Evolutionary conservation across 352 stramenopile genomes (phyloP), one percentile per base, ranked within the genome.

Genomic region (Pythium oligandrum): DNA sequence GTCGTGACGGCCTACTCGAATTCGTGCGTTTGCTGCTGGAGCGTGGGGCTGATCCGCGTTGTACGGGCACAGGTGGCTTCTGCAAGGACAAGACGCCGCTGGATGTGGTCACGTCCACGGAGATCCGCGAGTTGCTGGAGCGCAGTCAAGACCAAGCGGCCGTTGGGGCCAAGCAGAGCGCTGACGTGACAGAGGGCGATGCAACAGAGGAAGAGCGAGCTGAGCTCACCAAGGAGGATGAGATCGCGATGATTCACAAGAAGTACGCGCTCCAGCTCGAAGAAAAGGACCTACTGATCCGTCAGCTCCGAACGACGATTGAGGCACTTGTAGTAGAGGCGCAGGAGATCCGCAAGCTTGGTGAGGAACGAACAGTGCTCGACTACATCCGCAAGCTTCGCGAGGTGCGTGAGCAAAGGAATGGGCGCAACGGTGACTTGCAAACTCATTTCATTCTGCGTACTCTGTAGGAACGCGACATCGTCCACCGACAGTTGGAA

Each of bases 341-440:
- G 6, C 76, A 93, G 42, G 82, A 95, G 59, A 83, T 78, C 45
- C 63, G 78, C 34, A 87, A 90, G 63, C 72, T 93, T 6, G 82
- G 84, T 12, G 81, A 93, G 64, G 78, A 95, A 48, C 68, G 71
- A 34, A 75, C 83, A 1, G 84, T 95, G 60, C 64, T 95, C 4
- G 78, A 93, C 33, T 95, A 92, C 62, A 76, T 95, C 11, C 84
- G 84, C 12, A 91, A 90, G 44, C 58, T 95, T 44, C 76, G 84
- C 10, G 72, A 91, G 57, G 73, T 83, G 44, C 11, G 61, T 52
- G 4, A n/a, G 32, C 30, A 6, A 47, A 11, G 8, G 30, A n/a
- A 30, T n/a, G 31, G 11, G 30, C 46, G 34, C 26, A 30, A 3
- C 32, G 10, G 31, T 35, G n/a, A 45, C 34, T 30, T 40, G 32